phyloP scores from a whole-genome alignment of 163 green algal genomes.

The Scenedesmus sp. region DNA sequence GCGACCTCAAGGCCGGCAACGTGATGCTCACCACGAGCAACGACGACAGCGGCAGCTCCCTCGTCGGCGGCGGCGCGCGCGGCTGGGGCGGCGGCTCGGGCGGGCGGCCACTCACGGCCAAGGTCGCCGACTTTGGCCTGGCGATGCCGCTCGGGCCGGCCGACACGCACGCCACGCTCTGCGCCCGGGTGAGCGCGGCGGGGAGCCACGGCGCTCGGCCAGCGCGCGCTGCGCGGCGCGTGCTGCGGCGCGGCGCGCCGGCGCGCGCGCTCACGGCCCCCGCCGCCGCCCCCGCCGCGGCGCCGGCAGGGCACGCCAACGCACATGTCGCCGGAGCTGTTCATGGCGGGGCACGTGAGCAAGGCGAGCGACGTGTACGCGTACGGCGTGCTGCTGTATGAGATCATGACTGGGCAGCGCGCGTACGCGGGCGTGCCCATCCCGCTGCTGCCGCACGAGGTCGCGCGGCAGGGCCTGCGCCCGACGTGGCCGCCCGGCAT shows the following conservation, averaged over 20 bases:
- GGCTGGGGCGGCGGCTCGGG: neutral
- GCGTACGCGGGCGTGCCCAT: conserved; percentile 48
- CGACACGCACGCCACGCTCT: conserved; percentile 57
- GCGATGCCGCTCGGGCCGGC: conserved; percentile 48
- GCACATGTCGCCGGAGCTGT: conserved; percentile 59
- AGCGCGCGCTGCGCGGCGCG: neutral
- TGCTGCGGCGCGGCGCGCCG: too few species aligned
- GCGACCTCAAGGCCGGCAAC: conserved; percentile 52
- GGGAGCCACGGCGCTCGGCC: neutral
- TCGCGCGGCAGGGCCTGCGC: conserved; percentile 42
- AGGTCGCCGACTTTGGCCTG: conserved; percentile 75
- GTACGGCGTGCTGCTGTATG: conserved; percentile 56
- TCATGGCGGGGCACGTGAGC: conserved; percentile 52
- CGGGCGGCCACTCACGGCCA: conserved; percentile 56
- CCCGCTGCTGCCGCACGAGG: conserved; percentile 49
- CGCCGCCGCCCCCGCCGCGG: too few species aligned
- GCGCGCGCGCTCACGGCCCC: too few species aligned
- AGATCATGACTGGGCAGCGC: conserved; percentile 49
- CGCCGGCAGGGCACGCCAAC: conserved; percentile 47
- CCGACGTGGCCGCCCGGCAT: conserved; percentile 19
- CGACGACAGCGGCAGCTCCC: conserved; percentile 43
- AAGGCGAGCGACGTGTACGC: conserved; percentile 63
- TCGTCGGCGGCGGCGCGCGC: conserved; percentile 53
- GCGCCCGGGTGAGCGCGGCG: conserved; percentile 14
- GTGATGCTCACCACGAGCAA: conserved; percentile 57